Evolutionary conservation across 2,329 filamentous ascomycete species (phyloP), one percentile per base, ranked within the genome.

Genomic region (Moelleriella libera): DNA sequence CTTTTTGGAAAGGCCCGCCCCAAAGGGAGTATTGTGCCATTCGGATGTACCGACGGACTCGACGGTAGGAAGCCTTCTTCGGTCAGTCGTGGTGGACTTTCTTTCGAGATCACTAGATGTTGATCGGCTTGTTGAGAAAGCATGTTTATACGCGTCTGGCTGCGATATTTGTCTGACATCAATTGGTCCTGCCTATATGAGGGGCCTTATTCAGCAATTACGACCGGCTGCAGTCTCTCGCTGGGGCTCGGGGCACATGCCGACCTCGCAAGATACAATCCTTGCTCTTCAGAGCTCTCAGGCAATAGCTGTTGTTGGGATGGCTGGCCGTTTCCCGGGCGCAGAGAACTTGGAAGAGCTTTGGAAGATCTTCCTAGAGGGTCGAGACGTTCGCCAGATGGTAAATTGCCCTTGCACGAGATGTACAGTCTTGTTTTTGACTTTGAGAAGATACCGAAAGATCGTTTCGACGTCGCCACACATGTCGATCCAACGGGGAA

Each of bases 221-320:
- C 7, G 21, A 28, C 41, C 41, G n/a, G 14, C 12, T 7, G 41
- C 10, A n/a, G 41, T 42, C 3, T 10, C 8, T 28, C 12, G 41
- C 9, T n/a, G 14, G n/a, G 41, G 12, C 12, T 42, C 41, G 7
- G 41, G 21, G 2, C 41, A 42, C 10, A 3, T 7, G 3, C n/a
- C 10, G 28, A 12, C 6, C 28, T 44, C 43, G 29, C 43, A 11
- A 11, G 43, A 29, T 14, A 30, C 10, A 11, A 9, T 32, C 7
- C 10, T 28, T 44, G 3, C n/a, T 10, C 8, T 44, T 21, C 7
- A 29, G 3, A 30, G 43, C 41, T n/a, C 10, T 3, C n/a, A 44
- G 6, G 7, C 43, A 10, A 45, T 90, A 53, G 86, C 86, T 49
- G 88, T 92, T 53, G 83, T 90, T 44, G 86, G 86, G 51, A 63